Evolutionary conservation across 2,329 filamentous ascomycete genomes (phyloP).

Genomic region (Biscogniauxia mediterranea): DNA sequence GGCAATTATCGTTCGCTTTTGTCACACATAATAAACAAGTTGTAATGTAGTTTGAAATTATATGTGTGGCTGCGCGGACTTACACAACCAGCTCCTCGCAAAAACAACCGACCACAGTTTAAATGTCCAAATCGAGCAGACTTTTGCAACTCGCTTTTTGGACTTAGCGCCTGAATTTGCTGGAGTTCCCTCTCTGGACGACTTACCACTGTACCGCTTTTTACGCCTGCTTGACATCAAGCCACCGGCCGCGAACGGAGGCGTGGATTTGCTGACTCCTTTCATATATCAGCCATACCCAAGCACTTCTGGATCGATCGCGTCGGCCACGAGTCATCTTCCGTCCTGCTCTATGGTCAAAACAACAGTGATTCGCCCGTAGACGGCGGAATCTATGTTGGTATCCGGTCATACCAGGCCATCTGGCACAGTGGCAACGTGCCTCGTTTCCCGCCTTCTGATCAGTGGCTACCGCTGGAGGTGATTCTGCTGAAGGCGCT

Average conservation of each 20-base stretch:
- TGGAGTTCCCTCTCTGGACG: conserved; percentile 6
- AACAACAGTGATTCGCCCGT: no score
- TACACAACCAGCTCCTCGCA: conserved; percentile 9
- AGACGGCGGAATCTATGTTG: no score
- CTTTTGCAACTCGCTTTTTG: conserved; percentile 1
- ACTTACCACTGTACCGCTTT: conserved; percentile 6
- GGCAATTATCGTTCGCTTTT: no score
- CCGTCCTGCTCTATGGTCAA: no score
- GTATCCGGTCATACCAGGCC: neutral
- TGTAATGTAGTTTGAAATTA: no score
- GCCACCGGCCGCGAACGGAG: neutral
- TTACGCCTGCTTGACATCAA: conserved; percentile 6
- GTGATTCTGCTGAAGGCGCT: no score
- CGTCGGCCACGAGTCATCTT: conserved; percentile 1
- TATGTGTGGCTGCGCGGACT: conserved; percentile 6
- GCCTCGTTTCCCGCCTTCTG: no score
- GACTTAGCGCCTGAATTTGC: conserved; percentile 8
- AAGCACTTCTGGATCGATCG: conserved; percentile 7
- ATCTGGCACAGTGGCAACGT: neutral
- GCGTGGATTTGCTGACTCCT: conserved; percentile 6
- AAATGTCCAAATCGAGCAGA: conserved; percentile 1
- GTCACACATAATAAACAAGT: no score
- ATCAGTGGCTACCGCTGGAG: no score
- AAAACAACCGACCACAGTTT: neutral
- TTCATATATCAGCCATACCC: conserved; percentile 9